Percentiles rank a stretch among this genome's conserved stretches.
Evolutionary conservation across 805 yeast species (phyloP).

Genomic region (Saccharomycopsis fibuligera): DNA sequence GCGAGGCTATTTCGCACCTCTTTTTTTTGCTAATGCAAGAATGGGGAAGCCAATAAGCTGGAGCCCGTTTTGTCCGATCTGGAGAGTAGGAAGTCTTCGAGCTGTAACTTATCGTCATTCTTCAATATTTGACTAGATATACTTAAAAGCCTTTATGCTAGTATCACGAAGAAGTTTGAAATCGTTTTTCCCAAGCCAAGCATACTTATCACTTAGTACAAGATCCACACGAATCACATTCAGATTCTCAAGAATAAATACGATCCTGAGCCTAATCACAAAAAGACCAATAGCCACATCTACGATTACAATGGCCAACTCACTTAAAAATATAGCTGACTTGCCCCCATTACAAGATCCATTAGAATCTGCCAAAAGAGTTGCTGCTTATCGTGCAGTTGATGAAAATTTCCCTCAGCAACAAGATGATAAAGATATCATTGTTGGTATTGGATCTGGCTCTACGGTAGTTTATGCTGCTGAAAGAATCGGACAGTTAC

Average conservation of each 20-base stretch:
- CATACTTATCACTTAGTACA: neutral
- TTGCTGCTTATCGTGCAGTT: slow-evolving; percentile 89
- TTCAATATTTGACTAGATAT: no score
- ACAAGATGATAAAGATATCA: slow-evolving; percentile 39
- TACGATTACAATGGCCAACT: neutral
- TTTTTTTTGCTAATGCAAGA: no score
- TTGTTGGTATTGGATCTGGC: slow-evolving; percentile 94
- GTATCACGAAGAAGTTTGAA: no score
- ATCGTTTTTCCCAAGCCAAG: no score
- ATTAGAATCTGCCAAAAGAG: slow-evolving; percentile 78
- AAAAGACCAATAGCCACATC: no score
- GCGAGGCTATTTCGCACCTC: no score
- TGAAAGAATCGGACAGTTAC: slow-evolving; percentile 76
- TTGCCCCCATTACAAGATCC: slow-evolving; percentile 34
- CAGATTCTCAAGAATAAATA: neutral
- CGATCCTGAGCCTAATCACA: neutral
- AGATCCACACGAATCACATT: neutral
- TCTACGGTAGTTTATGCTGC: slow-evolving; percentile 97
- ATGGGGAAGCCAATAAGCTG: no score
- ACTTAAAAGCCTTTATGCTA: no score
- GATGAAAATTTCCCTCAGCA: slow-evolving; percentile 70
- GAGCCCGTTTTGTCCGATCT: no score
- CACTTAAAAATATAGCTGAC: neutral
- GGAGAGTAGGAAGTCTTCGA: no score
- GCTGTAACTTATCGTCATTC: no score